Base-by-base conservation (phyloP, 2,329 filamentous ascomycete genomes). In the Trichophyton verrucosum region DNA sequence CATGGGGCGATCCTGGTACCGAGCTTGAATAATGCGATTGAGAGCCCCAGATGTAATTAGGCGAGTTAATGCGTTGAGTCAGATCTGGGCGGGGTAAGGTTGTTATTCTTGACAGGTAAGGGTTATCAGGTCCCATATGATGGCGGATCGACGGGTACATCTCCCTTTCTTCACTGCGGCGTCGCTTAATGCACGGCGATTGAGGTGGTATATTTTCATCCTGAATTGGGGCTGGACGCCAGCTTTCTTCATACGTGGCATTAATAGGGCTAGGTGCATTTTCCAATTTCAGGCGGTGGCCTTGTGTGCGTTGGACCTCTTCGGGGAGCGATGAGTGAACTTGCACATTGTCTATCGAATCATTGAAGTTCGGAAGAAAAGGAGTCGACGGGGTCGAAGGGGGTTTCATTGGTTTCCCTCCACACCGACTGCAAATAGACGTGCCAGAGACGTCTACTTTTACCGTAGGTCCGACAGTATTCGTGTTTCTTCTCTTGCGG, bases 141-240 rank as follows among this genome's bases (percentile, higher is more conserved):
- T 71, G 68, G 65, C 75, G 69, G 64, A 75, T 67, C 65, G 74
- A 72, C 63, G 73, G 66, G 65, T 76, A 70, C 66, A 74, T 65
- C 62, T 72, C 70, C 59, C 72, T 72, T 49, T 75, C 76, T 64
- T 81, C 82, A 67, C 81, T 81, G 42, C 86, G 81, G 22, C 86
- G 82, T 61, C 85, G 81, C 69, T 88, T 88, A 30, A 75, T 72
- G 59, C 87, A 85, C 8, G 79, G 77, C 2, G 80, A 78, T 58
- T 78, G 75, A 57, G 76, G 77, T 20, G 64, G 33, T 42, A 42
- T 66, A 61, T 61, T 65, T 61, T 74, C 67, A 60, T 73, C 71
- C 60, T 66, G 70, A 44, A 70, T 65, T 30, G 68, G 66, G 20
- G 65, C 36, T 15, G 46, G 56, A 44, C 65, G 66, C 27, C 65